A percentile compares a stretch with the other conserved stretches of the same genome.
Evolutionary conservation across 1,284 basidiomycete genomes (phyloP).

Genomic region (Bothia castanella): DNA sequence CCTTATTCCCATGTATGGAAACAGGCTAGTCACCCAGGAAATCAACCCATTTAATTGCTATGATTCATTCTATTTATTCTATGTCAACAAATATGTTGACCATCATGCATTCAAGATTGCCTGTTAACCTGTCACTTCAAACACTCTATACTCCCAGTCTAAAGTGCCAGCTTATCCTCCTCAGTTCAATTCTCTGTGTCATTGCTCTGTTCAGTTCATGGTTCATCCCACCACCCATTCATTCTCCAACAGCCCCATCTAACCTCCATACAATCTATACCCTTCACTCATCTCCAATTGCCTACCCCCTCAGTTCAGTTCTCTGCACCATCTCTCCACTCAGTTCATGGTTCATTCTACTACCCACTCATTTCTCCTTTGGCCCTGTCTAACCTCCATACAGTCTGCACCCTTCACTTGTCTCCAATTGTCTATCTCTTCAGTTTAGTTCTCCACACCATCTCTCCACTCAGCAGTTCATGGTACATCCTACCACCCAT

Average conservation of each 20-base stretch:
- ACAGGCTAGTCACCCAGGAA: not conserved
- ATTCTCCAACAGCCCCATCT: too few relatives aligned
- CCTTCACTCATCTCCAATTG: too few relatives aligned
- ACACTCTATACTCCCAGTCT: too few relatives aligned
- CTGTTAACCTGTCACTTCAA: too few relatives aligned
- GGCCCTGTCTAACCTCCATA: slow-evolving; percentile 56
- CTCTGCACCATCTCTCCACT: slow-evolving; percentile 19
- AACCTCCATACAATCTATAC: too few relatives aligned
- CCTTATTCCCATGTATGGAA: not conserved
- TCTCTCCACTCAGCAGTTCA: slow-evolving; percentile 26
- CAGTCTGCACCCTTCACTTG: too few relatives aligned
- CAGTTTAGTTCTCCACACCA: slow-evolving; percentile 32
- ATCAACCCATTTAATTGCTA: too few relatives aligned
- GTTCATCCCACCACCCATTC: too few relatives aligned
- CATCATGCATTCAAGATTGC: slow-evolving; percentile 25
- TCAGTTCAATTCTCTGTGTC: too few relatives aligned
- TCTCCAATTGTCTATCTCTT: slow-evolving; percentile 48
- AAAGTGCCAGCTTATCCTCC: too few relatives aligned
- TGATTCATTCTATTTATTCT: slow-evolving; percentile 27
- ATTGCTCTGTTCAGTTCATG: too few relatives aligned
- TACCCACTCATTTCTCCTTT: slow-evolving; percentile 59
- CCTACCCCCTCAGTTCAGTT: too few relatives aligned
- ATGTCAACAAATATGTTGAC: slow-evolving; percentile 32
- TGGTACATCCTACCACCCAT: slow-evolving; percentile 58
- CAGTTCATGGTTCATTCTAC: slow-evolving; percentile 50